Evolutionary conservation across 2,329 filamentous ascomycete species (phyloP), one percentile per base, ranked within the genome.

Genomic region (Leptodontidium sp.): DNA sequence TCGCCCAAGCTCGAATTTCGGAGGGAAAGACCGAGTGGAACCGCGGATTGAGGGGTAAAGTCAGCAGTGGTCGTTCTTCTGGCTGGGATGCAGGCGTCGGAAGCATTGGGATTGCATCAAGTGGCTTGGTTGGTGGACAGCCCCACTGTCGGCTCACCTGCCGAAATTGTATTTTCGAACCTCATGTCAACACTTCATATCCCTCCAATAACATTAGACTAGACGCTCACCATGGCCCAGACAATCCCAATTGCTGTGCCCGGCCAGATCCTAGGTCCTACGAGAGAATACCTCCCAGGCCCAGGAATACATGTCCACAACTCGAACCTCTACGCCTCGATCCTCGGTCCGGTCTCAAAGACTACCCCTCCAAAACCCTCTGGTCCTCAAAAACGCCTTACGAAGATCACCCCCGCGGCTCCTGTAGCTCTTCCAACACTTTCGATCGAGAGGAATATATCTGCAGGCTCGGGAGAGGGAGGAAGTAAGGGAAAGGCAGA

Each of bases 301-400:
- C 84, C 92, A 12, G 96, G 95, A 73, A 97, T 94, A 0, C 93
- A 98, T 80, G 85, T 97, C 73, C 87, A 93, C 81, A 85, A 91
- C 72, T 85, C 88, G 71, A 87, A 90, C 68, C 87, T 98, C 74
- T 91, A 91, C 79, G 90, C 94, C 69, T 97, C 94, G 24, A 89
- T 98, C 70, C 87, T 94, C 61, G 95, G 94, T 59, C 86, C 87
- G 50, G 87, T 95, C 71, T 81, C 84, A 68, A 81, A 91, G 68
- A 82, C 83, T 35, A 76, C 80, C 59, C 80, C 84, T 59, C 71
- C 77, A 70, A 72, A 80, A 74, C 74, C 77, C 21, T 65, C 73
- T 63, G 85, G 84, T 24, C 84, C 85, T n/a, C 79, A 82, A 65
- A 89, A 89, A 79, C 86, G 88, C 49, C 82, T 87, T 74, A 88